phyloP scores from a whole-genome alignment of 768 basidiomycete species.

The Boletus pseudo-olivaceus region DNA sequence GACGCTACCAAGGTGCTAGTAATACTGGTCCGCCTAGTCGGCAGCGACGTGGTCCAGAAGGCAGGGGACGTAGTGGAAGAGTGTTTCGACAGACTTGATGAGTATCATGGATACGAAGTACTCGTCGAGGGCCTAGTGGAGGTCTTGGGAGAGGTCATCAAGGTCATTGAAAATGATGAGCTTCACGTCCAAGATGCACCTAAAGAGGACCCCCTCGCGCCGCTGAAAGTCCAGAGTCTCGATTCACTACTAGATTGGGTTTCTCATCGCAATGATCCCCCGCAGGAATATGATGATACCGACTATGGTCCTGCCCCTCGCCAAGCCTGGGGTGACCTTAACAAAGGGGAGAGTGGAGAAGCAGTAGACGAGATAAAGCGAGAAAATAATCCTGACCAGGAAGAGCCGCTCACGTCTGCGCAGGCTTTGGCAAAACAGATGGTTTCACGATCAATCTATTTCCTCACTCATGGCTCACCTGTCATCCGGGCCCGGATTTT shows the following conservation, averaged over 20 bases:
- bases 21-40: constrained; percentile 82
- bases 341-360: constrained; percentile 24
- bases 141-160: constrained; percentile 81
- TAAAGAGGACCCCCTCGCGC: constrained; percentile 15
- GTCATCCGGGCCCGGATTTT: constrained; percentile 84
- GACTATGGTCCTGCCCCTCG: constrained; percentile 61
- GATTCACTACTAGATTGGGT: constrained; percentile 67
- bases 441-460: constrained; percentile 80
- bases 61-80: constrained; percentile 96
- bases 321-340: constrained; percentile 49
- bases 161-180: constrained; percentile 63
- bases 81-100: constrained; percentile 94
- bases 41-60: constrained; percentile 79
- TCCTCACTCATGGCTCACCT: constrained; percentile 87
- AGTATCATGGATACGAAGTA: constrained; percentile 88
- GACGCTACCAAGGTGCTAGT: constrained; percentile 87
- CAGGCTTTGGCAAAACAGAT: constrained; percentile 83
- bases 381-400: constrained; percentile 35
- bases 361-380: constrained; percentile 15
- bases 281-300: constrained; percentile 38
- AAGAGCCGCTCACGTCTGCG: constrained; percentile 56
- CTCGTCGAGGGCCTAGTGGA: constrained; percentile 86
- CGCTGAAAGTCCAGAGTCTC: constrained; percentile 36
- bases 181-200: constrained; percentile 23
- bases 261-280: constrained; percentile 38